Base-by-base conservation (phyloP, 768 basidiomycete genomes). In the Calvatia gigantea region DNA sequence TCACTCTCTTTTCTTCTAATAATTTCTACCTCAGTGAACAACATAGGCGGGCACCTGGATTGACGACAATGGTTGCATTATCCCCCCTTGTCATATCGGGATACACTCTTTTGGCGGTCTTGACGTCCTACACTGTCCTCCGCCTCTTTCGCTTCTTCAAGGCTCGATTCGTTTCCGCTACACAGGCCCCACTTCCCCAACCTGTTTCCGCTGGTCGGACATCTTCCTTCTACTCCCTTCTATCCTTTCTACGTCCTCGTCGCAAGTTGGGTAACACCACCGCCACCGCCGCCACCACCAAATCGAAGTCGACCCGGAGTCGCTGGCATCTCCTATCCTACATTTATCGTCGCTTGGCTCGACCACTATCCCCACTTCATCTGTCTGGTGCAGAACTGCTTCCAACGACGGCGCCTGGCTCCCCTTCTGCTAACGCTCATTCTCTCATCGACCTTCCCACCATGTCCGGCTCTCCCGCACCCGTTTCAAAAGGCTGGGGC, bases 141-240 rank as follows among this genome's bases (percentile, higher is more conserved):
- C 45, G 54, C 33, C 44, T 55, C 35, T 55, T 27, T n/a, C 44
- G 23, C 33, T 39, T 47, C 45, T 37, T 55, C 4, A 55, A 42
- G 5, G 17, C 54, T 23, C 54, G 38, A n/a, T 7, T 55, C 17
- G 23, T 39, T 11, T 41, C 54, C n/a, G 19, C 45, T 14, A 19
- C 54, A 5, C 25, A 9, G 14, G 37, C 11, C 15, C 6, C 45
- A 29, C 25, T 55, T 12, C 54, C 54, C 9, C 45, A 55, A 21
- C 54, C 54, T 19, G 54, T 55, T 31, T 55, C 54, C 37, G 54
- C 54, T 39, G 45, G 54, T 31, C 54, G 44, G 54, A 39, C 45
- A 19, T 55, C 54, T 19, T 55, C 54, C 44, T 15, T 55, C 4
- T 47, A 29, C n/a, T 55, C 54, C 1, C 54, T 45, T 15, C 39